These are phyloP conservation scores for Tetrahymena elliotti DNA, from an alignment of 73 alveolate species.

Conservation along the genomic window DNA sequence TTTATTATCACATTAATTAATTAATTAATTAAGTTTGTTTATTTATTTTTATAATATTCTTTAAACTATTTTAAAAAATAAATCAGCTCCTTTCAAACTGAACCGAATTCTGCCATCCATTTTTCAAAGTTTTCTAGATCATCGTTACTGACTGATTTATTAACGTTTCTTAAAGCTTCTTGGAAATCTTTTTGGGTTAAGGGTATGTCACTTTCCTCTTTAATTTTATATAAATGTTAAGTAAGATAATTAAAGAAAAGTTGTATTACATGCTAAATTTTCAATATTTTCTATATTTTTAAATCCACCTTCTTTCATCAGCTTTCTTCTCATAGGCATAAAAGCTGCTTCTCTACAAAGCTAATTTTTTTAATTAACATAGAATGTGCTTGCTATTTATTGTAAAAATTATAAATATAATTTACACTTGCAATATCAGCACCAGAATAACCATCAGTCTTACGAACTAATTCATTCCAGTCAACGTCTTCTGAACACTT, in stretches of 20 bases:
- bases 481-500: conserved; percentile 15
- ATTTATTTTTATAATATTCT: too few relatives aligned
- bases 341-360: conserved; percentile 88
- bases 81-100: too few relatives aligned
- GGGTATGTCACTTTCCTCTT: conserved; percentile 62
- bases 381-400: background rate
- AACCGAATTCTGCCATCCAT: conserved; percentile 82
- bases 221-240: background rate
- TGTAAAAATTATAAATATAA: background rate
- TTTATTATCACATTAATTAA: background rate
- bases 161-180: conserved; percentile 70
- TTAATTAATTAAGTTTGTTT: background rate
- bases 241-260: background rate
- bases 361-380: background rate
- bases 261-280: conserved; percentile 8
- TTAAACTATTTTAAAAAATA: too few relatives aligned
- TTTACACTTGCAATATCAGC: conserved; percentile 81
- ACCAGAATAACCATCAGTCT: conserved; percentile 86
- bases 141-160: conserved; percentile 62
- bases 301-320: conserved; percentile 38
- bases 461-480: conserved; percentile 62
- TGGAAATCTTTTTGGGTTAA: conserved; percentile 62
- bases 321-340: conserved; percentile 86
- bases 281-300: conserved; percentile 8
- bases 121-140: conserved; percentile 59